Evolutionary conservation across 2,329 filamentous ascomycete species (phyloP), one percentile per base, ranked within the genome.

Genomic region (Cylindrodendrum hubeiense): DNA sequence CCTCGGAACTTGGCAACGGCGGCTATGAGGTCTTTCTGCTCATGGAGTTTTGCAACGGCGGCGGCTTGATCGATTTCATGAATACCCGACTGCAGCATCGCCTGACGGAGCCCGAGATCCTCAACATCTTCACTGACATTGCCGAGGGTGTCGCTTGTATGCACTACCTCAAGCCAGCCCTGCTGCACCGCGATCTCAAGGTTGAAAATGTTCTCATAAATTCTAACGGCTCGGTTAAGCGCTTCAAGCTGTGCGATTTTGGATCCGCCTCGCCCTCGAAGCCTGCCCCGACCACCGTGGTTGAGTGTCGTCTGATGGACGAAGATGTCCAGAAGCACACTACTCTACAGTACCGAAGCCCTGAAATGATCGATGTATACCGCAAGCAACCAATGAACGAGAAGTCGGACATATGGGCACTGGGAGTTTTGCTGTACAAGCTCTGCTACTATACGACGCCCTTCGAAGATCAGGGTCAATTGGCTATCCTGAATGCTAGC

Each of bases 291-390:
- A 93, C 90, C 17, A 95, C 93, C 5, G 92, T 95, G 7, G 90
- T 91, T 41, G 96, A 99, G 80, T 97, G 95, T 71, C 90, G 95
- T 62, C 80, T 97, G 72, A 94, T 98, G 76, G 96, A 99, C 79
- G 96, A 99, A 77, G 96, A 99, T 80, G 91, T 99, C 13, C 96
- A 98, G 80, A 93, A 93, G 75, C 95, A 99, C 78, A 99, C 96
- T 0, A 99, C 96, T 1, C 87, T 99, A 81, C 96, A 99, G 79
- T 99, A 99, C 79, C 89, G 96, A 71, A 98, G 95, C 78, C 96
- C 96, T 6, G 96, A 99, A 81, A 99, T 99, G 96, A 91, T 99
- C 66, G 96, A 99, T 76, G 96, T 99, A 24, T 99, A 98, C 81
- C 88, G 95, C 68, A 97, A 97, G 80, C 93, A 95, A 74, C 94